Base-by-base conservation (phyloP, 148 eudicot genomes). In the Gaultheria prostrata region DNA sequence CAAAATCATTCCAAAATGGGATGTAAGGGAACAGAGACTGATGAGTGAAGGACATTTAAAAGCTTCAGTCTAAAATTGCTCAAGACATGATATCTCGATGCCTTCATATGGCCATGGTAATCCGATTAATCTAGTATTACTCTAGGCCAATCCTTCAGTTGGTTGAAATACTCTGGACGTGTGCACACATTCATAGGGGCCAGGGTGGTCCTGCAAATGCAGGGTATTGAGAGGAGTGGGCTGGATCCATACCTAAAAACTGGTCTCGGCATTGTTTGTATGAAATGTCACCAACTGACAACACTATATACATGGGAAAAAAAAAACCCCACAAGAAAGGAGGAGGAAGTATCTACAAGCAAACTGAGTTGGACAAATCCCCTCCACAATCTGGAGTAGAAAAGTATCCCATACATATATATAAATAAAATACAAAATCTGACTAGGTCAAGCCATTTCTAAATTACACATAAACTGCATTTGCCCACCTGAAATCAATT, bases 1-100 rank as follows among this genome's bases (percentile, higher is more conserved):
- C 32, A 82, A 65, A 82, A 74, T 5, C n/a, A 78, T 21, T 57
- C 80, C 54, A 77, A 51, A 43, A 46, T 9, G 43, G 51, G n/a
- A 77, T 54, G 26, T 0, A 54, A 53, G 63, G 46, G 14, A 32
- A 9, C 3, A 50, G 12, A 33, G 26, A 53, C n/a, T 33, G 70
- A 79, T 54, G 67, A 14, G 8, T 24, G 39, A 15, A 39, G 48
- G 0, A 3, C 67, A 20, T 78, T 32, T 54, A 78, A 35, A 54
- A 78, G 46, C 63, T 54, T 77, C 65, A 32, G 39, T 18, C 21
- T 51, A 3, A 48, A 56, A 8, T 32, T 32, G 69, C 65, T 78
- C 32, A 32, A 39, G 63, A 54, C 8, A 78, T 8, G 14, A 32
- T 18, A 51, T 17, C 21, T 20, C 24, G 80, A 35, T 53, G 57